Evolutionary conservation across 2,329 filamentous ascomycete genomes (phyloP), one percentile per base, ranked within the genome.

Genomic region (Colletotrichum abscissum): DNA sequence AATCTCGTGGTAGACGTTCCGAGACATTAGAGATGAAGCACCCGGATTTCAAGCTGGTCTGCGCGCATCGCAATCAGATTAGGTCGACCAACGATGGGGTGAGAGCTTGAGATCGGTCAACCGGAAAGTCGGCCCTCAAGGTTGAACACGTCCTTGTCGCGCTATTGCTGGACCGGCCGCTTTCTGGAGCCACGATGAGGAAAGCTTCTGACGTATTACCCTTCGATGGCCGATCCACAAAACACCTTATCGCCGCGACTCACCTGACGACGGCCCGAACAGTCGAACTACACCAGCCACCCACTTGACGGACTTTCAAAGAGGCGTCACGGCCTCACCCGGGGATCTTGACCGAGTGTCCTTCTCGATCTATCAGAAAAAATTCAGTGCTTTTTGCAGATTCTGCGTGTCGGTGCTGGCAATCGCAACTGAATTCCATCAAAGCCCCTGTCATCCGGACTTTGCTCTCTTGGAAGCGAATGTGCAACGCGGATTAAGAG

Each of bases 271-370:
- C 58, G 42, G 42, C 56, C 12, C 52, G 26, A 42, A 42, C 38
- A 42, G 38, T 42, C 38, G 38, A 58, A 38, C 38, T 22, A 54
- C 56, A 60, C 65, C 56, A 67, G 65, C 38, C 65, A 67, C 28
- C 83, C 14, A 30, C 38, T 46, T 54, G 4, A 30, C 28, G 22
- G 54, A 22, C 52, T 52, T 33, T 16, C 35, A 54, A 54, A 28
- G 22, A 63, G 28, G 52, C 49, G 35, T 56, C 63, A 22, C 52
- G 63, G 30, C 63, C 52, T 56, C 16, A 14, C 19, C 30, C 52
- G 22, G 19, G 8, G 30, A 56, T 2, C 49, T 9, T 16, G 35
- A 28, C 14, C 30, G 54, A 26, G 9, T 14, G 12, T 8, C 19
- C 30, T 14, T 28, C 24, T 14, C 8, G 8, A 49, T 6, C n/a